Base-by-base conservation (phyloP, 2,329 filamentous ascomycete genomes). In the Aspergillus novoparasiticus region DNA sequence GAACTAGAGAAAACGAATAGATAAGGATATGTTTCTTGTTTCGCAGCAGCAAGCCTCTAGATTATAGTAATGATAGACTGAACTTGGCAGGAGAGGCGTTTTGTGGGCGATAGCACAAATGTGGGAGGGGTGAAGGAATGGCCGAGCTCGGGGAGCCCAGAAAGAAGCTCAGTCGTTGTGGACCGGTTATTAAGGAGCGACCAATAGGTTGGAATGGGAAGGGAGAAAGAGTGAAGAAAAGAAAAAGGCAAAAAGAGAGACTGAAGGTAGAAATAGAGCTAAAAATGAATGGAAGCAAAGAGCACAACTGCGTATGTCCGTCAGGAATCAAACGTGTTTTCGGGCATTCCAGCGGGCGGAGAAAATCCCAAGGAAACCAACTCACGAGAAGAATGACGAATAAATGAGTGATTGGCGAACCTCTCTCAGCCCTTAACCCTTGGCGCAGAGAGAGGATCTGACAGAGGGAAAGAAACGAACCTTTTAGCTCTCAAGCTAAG, bases 41-140 rank as follows among this genome's bases (percentile, higher is more conserved):
- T n/a, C 45, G 48, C 32, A 51, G 45, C 39, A 19, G 32, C 32
- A 43, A 30, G 32, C 34, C 36, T 55, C 43, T 26, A 5, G 36
- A 26, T 39, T 43, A 23, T 19, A 53, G 34, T 46, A 46, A 36
- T 28, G 50, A 43, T 46, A 30, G 43, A 60, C 59, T 56, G 32
- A 56, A 43, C 19, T 61, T 12, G 53, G 36, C 34, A 45, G 30
- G 19, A 28, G 41, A 59, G 58, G 56, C 39, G 48, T 46, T 61
- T 59, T 59, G 61, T 57, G 65, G 62, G 60, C 58, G 59, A 60
- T 41, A 46, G 41, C 41, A 56, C 54, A 48, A 36, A 65, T 59
- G 55, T 56, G 62, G 60, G 64, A 41, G 65, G 62, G 65, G 54
- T 58, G 56, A 53, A 43, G 48, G 62, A 64, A 54, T 51, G 62